Evolutionary conservation across 495 filamentous ascomycete species (phyloP).

Genomic region (Podospora anserina): DNA sequence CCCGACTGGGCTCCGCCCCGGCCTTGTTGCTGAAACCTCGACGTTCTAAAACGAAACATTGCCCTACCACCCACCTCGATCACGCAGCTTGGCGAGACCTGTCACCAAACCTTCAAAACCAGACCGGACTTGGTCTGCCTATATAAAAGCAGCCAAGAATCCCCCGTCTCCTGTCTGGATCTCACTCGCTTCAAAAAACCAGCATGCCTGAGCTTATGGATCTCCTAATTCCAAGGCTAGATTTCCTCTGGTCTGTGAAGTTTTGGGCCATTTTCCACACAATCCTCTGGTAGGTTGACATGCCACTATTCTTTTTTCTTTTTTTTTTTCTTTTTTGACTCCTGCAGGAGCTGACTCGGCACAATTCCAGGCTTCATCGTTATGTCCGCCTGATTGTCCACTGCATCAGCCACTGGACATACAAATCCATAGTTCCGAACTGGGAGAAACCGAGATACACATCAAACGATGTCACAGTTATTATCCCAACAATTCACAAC

Average conservation of each 20-base stretch:
- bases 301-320: not conserved
- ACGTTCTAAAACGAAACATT: not conserved
- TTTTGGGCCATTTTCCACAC: constrained; percentile 39
- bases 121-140: not conserved
- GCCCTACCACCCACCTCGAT: not conserved
- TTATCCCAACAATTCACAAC: constrained; percentile 57
- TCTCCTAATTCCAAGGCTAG: constrained; percentile 35
- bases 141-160: constrained; percentile 1
- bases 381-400: constrained; percentile 55
- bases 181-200: constrained; percentile 15
- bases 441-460: constrained; percentile 44
- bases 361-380: constrained; percentile 42
- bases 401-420: constrained; percentile 49
- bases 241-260: constrained; percentile 38
- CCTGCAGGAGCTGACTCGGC: not conserved
- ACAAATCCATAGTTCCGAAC: constrained; percentile 45
- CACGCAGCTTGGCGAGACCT: constrained; percentile 13
- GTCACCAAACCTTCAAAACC: constrained; percentile 3
- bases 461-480: constrained; percentile 53
- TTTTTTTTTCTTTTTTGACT: not conserved
- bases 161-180: not conserved
- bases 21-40: not conserved
- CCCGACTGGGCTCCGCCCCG: constrained; percentile 13
- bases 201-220: constrained; percentile 36
- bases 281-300: constrained; percentile 41